Evolutionary conservation across 2,329 filamentous ascomycete species (phyloP), one percentile per base, ranked within the genome.

Genomic region (Penicillium fuscoglaucum): DNA sequence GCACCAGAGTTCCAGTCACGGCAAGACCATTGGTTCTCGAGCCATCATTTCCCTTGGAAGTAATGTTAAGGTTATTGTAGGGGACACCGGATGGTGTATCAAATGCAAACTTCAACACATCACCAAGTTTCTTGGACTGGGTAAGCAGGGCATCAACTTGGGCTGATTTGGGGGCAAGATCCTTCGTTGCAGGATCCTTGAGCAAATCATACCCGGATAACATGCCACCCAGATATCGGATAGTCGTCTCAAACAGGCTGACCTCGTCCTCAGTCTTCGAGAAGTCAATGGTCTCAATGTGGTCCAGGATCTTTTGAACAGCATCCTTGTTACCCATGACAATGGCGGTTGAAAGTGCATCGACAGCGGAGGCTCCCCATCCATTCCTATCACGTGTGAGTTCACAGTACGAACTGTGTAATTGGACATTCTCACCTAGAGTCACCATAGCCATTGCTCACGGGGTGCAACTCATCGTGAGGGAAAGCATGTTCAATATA

Each of bases 171-270:
- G 74, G 68, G 46, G 81, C 80, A 15, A 87, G 75, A 33, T 80
- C 63, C 10, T 12, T 40, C 17, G 80, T 76, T 19, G 87, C 79
- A 1, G 89, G 88, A 0, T 89, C 90, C 1, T 79, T 87, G 47
- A 96, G 78, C 49, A 96, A 81, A 60, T 82, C 80, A 65, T 82
- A 82, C 5, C 87, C 90, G 2, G 91, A 90, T 9, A 96, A 71
- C 67, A 96, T 81, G 17, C 91, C 92, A 10, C 85, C 92, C 1
- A 96, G 78, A 68, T 96, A 96, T 29, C 92, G 87, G 69, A 96
- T 96, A 0, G 90, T 96, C 0, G 91, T 96, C 76, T 96, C 92
- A 68, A 96, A 96, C 8, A 96, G 76, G 39, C 89, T 93, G 49
- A 96, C 86, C 10, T 80, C 75, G 1, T 80, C 74, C 2, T 79